Conservation (phyloP, 2,329 filamentous ascomycete genomes). For the Zalaria sp. region DNA sequence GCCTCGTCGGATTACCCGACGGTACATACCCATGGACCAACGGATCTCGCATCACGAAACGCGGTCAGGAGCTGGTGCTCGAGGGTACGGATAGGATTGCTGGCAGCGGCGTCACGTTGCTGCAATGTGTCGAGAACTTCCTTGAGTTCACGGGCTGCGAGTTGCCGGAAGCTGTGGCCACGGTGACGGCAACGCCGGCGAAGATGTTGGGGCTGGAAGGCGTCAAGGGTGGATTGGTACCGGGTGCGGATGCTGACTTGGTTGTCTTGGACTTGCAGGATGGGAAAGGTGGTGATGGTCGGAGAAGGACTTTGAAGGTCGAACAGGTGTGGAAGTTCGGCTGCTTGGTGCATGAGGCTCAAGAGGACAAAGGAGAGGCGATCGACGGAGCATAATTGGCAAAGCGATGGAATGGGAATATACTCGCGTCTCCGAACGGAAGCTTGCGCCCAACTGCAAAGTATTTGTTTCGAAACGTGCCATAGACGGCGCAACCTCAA, state of each 20-base stretch:
- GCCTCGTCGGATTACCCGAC: slow-evolving; percentile 69
- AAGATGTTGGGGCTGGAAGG: slow-evolving; percentile 56
- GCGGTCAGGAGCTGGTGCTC: slow-evolving; percentile 56
- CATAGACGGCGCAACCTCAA: too few species aligned
- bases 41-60: slow-evolving; percentile 51
- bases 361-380: not conserved
- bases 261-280: slow-evolving; percentile 43
- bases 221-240: slow-evolving; percentile 45
- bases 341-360: slow-evolving; percentile 30
- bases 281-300: slow-evolving; percentile 32
- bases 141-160: slow-evolving; percentile 56
- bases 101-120: slow-evolving; percentile 38
- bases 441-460: too few species aligned
- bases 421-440: too few species aligned
- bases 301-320: slow-evolving; percentile 41
- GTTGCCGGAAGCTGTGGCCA: slow-evolving; percentile 53
- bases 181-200: slow-evolving; percentile 65
- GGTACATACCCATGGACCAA: slow-evolving; percentile 82
- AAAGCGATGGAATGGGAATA: too few species aligned
- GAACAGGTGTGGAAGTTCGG: slow-evolving; percentile 76
- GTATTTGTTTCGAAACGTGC: too few species aligned
- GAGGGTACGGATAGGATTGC: slow-evolving; percentile 70
- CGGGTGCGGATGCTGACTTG: slow-evolving; percentile 39
- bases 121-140: slow-evolving; percentile 75
- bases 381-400: too few species aligned